phyloP scores from a whole-genome alignment of 805 yeast species.

The Wickerhamomyces alni region DNA sequence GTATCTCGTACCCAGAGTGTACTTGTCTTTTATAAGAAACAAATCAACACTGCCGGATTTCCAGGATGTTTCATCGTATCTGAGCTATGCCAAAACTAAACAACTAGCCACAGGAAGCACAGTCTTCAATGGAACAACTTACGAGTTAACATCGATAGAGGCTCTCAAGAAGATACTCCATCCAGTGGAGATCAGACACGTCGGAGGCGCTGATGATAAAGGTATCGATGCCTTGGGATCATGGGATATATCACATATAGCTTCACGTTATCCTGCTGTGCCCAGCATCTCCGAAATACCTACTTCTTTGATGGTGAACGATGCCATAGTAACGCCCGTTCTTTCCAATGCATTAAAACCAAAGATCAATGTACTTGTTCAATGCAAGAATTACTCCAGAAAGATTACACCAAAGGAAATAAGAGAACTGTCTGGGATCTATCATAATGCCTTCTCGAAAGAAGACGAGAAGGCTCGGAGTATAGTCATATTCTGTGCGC shows the following conservation, averaged over 20 bases:
- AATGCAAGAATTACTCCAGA: conserved; percentile 19
- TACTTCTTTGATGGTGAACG: conserved; percentile 1
- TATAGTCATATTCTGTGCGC: conserved; percentile 18
- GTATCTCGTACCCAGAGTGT: not conserved
- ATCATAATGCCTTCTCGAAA: conserved; percentile 13
- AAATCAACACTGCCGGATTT: not conserved
- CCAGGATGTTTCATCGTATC: conserved; percentile 6
- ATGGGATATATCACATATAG: conserved; percentile 11
- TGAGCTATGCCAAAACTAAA: conserved; percentile 13
- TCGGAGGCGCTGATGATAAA: conserved; percentile 22
- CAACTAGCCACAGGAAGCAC: conserved; percentile 14
- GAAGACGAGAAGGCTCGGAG: conserved; percentile 8
- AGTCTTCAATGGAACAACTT: conserved; percentile 21
- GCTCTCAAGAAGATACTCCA: conserved; percentile 7
- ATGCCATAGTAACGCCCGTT: conserved; percentile 9
- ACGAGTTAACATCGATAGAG: conserved; percentile 15
- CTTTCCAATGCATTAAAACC: conserved; percentile 1
- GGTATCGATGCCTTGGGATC: conserved; percentile 20
- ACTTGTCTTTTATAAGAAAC: not conserved
- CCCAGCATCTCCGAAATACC: not conserved
- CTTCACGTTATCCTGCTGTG: not conserved
- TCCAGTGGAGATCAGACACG: conserved; percentile 7
- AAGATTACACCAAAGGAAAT: conserved; percentile 22
- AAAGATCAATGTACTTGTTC: conserved; percentile 17
- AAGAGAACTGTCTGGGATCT: conserved; percentile 20